Evolutionary conservation across 257 asterid species (phyloP).

Genomic region (Lycium ferocissimum): DNA sequence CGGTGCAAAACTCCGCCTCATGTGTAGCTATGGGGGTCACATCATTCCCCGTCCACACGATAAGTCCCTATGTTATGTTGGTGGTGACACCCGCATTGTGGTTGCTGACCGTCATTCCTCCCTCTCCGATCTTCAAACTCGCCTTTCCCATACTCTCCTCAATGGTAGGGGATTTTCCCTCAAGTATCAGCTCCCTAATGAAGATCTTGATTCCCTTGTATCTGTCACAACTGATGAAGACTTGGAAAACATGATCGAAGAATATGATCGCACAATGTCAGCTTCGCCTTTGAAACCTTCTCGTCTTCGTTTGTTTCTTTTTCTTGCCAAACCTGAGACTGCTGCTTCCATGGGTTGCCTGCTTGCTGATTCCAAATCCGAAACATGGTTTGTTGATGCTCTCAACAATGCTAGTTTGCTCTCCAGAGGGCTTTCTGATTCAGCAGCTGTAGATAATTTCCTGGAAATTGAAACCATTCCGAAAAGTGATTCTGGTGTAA

Average conservation of each 20-base stretch:
- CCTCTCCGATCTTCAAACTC: conserved; percentile 59
- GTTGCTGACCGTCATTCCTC: conserved; percentile 63
- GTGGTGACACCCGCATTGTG: conserved; percentile 84
- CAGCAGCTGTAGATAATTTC: conserved; percentile 58
- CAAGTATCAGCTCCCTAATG: conserved; percentile 79
- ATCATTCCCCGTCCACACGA: conserved; percentile 83
- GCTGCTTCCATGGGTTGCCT: conserved; percentile 70
- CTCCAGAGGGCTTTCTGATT: conserved; percentile 65
- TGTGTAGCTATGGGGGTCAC: conserved; percentile 87
- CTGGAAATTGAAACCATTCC: conserved; percentile 49
- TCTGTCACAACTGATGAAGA: conserved; percentile 75
- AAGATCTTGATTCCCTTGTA: conserved; percentile 79
- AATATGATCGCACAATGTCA: conserved; percentile 59
- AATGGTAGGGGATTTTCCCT: conserved; percentile 60
- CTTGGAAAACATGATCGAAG: conserved; percentile 79
- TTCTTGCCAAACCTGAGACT: conserved; percentile 65
- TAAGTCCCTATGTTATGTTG: conserved; percentile 74
- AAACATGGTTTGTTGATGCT: conserved; percentile 81
- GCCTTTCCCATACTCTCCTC: conserved; percentile 69
- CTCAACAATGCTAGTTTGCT: conserved; percentile 64
- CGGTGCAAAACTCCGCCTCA: conserved; percentile 69
- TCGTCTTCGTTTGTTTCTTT: conserved; percentile 71
- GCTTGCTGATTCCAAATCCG: conserved; percentile 73
- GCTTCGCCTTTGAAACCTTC: conserved; percentile 57
- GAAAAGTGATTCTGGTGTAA: conserved; percentile 40